These are phyloP conservation scores for Avena eriantha DNA, from an alignment of 176 grass and related monocot species.

Conservation along the genomic window DNA sequence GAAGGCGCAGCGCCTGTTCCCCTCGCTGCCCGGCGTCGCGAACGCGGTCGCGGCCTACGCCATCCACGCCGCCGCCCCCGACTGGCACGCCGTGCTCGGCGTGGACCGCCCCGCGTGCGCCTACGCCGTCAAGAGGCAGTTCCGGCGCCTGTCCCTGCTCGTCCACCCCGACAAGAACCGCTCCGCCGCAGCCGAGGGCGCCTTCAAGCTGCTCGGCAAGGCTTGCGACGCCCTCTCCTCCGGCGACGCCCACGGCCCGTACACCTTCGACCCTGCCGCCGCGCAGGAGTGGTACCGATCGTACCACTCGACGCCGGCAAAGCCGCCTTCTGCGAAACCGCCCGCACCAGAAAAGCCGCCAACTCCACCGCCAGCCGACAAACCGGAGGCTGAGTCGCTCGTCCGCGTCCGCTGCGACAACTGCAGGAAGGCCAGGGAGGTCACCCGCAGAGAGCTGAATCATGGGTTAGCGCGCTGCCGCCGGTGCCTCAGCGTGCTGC, in stretches of 20 bases:
- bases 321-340: not conserved
- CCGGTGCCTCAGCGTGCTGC: not conserved
- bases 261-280: not conserved
- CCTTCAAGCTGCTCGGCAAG: constrained; percentile 40
- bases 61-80: not conserved
- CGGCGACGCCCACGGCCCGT: not conserved
- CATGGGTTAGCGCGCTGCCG: not conserved
- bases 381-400: not conserved
- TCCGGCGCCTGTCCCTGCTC: constrained; percentile 25
- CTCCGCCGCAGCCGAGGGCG: constrained; percentile 37
- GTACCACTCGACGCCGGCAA: not conserved
- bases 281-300: not conserved
- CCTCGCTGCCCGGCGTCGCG: constrained; percentile 13
- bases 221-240: constrained; percentile 38
- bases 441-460: not conserved
- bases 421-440: not conserved
- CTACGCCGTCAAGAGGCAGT: constrained; percentile 1
- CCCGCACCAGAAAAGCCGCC: not conserved
- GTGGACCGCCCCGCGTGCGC: not conserved
- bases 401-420: not conserved
- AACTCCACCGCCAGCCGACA: not conserved
- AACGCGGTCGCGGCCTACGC: constrained; percentile 44
- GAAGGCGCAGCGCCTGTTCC: constrained; percentile 31
- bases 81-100: constrained; percentile 42
- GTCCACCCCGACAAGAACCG: constrained; percentile 46